A percentile compares a stretch with the other conserved stretches of the same genome.
These are phyloP conservation scores for Pestalotiopsis sp. DNA, from an alignment of 2,329 filamentous ascomycete genomes.

Conservation along the genomic window DNA sequence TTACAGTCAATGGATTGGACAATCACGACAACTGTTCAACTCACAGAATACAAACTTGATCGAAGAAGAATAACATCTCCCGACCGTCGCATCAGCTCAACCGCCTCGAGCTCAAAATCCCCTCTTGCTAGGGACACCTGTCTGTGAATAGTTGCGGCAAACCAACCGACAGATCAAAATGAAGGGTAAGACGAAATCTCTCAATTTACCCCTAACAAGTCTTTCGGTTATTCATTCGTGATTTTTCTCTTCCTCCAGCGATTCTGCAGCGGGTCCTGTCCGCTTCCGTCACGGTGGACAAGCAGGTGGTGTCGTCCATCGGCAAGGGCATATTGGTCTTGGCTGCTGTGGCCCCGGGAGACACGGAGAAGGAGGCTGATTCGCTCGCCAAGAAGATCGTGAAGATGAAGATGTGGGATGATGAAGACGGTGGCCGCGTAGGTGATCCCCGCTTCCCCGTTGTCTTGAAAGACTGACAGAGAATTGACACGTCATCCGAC, in stretches of 20 bases:
- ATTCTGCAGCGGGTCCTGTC: conserved; percentile 93
- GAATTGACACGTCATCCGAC: conserved; percentile 20
- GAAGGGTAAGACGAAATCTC: conserved; percentile 38
- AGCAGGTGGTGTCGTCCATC: conserved; percentile 86
- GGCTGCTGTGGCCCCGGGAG: conserved; percentile 86
- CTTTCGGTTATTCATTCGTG: conserved; percentile 15
- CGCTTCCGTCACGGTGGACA: conserved; percentile 93
- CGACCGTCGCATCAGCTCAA: background rate
- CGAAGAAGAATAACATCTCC: no score
- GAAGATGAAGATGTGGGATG: conserved; percentile 91
- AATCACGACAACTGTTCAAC: no score
- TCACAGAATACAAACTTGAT: no score
- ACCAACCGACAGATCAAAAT: conserved; percentile 21
- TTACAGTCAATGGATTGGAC: no score
- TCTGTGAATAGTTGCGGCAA: background rate
- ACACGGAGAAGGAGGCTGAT: conserved; percentile 87
- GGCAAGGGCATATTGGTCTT: conserved; percentile 89
- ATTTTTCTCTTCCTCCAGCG: conserved; percentile 54
- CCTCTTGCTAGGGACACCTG: background rate
- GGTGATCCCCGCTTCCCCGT: conserved; percentile 17
- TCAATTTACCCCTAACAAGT: conserved; percentile 17
- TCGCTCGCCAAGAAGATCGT: conserved; percentile 82
- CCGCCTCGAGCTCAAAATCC: background rate
- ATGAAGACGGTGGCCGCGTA: conserved; percentile 72
- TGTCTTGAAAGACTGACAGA: conserved; percentile 3